These are phyloP conservation scores for Fusarium sp. DNA, from an alignment of 2,329 filamentous ascomycete genomes.

Conservation along the genomic window DNA sequence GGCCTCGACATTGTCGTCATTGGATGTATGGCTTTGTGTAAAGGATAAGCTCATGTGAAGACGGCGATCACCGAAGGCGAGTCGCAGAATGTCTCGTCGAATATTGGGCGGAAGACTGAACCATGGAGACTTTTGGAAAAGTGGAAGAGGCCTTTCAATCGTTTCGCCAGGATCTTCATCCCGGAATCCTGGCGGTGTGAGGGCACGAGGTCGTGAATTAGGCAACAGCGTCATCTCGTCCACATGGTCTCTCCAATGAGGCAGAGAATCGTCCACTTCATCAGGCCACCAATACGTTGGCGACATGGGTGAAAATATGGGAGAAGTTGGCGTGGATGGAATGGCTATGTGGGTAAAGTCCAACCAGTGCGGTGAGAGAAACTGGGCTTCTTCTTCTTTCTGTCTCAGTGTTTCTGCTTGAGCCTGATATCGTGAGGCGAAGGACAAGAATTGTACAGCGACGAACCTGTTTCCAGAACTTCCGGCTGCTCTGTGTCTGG, in stretches of 20 bases:
- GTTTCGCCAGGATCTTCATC: neutral
- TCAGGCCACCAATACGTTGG: neutral
- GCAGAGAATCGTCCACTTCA: neutral
- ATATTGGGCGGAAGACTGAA: neutral
- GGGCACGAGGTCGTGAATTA: neutral
- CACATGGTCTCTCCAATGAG: neutral
- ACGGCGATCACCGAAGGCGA: neutral
- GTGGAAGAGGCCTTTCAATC: neutral
- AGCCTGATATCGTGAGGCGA: neutral
- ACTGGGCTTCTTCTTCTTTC: neutral
- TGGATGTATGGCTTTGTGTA: too few relatives aligned
- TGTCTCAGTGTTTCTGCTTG: neutral
- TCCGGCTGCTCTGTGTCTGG: neutral
- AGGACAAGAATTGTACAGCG: neutral
- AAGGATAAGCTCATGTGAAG: neutral
- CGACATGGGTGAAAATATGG: neutral
- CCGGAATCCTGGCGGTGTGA: neutral
- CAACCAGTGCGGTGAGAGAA: neutral
- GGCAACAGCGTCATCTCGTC: neutral
- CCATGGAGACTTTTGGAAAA: neutral
- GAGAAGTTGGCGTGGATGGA: neutral
- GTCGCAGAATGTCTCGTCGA: neutral
- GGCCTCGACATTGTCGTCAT: neutral
- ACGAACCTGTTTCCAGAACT: neutral
- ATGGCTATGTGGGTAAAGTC: neutral